Conservation (phyloP, 768 basidiomycete genomes). For the Calvatia gigantea region DNA sequence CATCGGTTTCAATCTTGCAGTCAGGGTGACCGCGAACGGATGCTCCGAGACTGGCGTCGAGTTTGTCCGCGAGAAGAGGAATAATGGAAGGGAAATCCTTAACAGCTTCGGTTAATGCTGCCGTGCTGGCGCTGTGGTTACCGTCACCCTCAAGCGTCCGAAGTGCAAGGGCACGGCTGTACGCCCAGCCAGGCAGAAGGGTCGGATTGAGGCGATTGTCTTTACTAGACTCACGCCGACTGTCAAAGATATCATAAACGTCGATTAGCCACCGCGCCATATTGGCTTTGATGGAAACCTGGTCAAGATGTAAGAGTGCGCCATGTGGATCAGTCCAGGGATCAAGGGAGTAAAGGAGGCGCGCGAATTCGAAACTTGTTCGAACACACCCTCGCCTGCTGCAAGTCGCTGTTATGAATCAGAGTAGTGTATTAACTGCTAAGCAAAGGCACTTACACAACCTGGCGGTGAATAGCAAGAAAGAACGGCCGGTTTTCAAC, state of each 20-base stretch:
- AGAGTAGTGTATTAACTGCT: neutral
- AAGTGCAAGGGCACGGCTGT: conserved; percentile 67
- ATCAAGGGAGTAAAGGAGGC: conserved; percentile 82
- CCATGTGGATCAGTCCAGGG: conserved; percentile 91
- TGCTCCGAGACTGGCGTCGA: conserved; percentile 62
- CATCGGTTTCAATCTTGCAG: conserved; percentile 69
- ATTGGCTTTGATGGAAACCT: conserved; percentile 76
- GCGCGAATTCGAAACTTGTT: conserved; percentile 88
- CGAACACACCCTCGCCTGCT: conserved; percentile 86
- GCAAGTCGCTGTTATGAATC: conserved; percentile 57
- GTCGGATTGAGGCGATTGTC: conserved; percentile 43
- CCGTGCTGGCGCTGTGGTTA: conserved; percentile 56
- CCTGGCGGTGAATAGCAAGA: conserved; percentile 80
- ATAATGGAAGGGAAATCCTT: conserved; percentile 77
- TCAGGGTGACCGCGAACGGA: conserved; percentile 56
- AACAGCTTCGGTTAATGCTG: conserved; percentile 72
- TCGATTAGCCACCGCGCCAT: conserved; percentile 81
- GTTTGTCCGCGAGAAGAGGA: conserved; percentile 81
- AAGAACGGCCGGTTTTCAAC: conserved; percentile 95
- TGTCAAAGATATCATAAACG: conserved; percentile 48
- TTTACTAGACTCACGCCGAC: conserved; percentile 17
- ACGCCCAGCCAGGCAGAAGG: conserved; percentile 75
- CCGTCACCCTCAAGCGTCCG: conserved; percentile 45
- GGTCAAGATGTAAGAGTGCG: conserved; percentile 77
- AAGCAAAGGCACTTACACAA: conserved; percentile 51